Evolutionary conservation across 1,139 yeast species (phyloP).

Genomic region (Zhuliangozyma blackwelliae): DNA sequence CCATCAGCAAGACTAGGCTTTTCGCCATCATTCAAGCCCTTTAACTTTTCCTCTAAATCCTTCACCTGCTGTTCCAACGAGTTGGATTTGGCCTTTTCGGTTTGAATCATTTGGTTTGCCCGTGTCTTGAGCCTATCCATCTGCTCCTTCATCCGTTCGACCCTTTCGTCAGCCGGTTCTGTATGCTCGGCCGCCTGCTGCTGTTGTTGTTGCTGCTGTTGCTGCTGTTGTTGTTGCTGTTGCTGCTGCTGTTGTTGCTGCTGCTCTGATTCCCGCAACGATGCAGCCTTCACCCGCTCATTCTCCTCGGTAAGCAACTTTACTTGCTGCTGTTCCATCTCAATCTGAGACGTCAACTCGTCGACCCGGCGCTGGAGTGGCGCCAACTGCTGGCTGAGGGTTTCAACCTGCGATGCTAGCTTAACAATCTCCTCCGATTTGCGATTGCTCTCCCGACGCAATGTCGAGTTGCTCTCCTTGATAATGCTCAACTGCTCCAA

Average conservation of each 20-base stretch:
- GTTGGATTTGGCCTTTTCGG: background rate
- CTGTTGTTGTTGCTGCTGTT: background rate
- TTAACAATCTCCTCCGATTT: conserved; percentile 20
- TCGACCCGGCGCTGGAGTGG: conserved; percentile 19
- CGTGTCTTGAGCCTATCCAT: conserved; percentile 14
- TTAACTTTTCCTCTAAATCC: background rate
- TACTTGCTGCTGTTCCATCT: conserved; percentile 29
- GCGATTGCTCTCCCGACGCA: conserved; percentile 50
- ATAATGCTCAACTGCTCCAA: conserved; percentile 65
- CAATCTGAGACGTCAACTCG: conserved; percentile 22
- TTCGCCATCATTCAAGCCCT: background rate
- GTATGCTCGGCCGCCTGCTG: background rate
- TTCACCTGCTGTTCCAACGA: too few species aligned
- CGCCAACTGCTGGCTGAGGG: conserved; percentile 15
- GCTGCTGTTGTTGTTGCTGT: background rate
- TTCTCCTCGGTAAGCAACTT: conserved; percentile 37
- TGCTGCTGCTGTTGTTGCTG: conserved; percentile 1
- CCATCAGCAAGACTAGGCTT: background rate
- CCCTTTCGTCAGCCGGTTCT: conserved; percentile 14
- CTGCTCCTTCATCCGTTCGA: conserved; percentile 21
- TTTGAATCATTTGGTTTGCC: conserved; percentile 6
- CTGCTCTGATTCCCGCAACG: conserved; percentile 3
- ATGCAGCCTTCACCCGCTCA: conserved; percentile 22
- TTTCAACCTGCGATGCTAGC: conserved; percentile 19
- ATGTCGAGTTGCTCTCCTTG: conserved; percentile 67